phyloP scores from a whole-genome alignment of 1,284 basidiomycete genomes.

The Mycosarcoma maydis region DNA sequence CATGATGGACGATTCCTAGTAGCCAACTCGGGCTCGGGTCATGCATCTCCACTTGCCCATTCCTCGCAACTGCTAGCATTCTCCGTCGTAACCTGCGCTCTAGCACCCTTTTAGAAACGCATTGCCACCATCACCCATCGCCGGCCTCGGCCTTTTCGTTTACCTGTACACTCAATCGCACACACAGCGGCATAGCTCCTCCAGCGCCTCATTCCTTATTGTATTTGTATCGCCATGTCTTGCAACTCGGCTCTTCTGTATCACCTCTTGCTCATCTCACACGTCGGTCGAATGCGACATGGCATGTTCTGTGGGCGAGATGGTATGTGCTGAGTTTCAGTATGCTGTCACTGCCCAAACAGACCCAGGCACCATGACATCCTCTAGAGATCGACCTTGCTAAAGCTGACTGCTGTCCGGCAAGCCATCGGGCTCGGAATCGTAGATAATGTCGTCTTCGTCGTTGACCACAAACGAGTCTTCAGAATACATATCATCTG shows the following conservation, averaged over 20 bases:
- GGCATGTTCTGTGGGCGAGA: too few relatives aligned
- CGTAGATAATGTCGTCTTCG: constrained; percentile 51
- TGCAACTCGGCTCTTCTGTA: background rate
- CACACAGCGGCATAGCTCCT: background rate
- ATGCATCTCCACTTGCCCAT: too few relatives aligned
- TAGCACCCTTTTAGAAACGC: too few relatives aligned
- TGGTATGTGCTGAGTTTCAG: background rate
- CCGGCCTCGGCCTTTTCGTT: too few relatives aligned
- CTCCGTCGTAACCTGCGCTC: too few relatives aligned
- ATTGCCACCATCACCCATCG: too few relatives aligned
- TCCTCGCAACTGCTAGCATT: too few relatives aligned
- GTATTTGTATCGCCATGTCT: constrained; percentile 7
- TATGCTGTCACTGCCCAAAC: too few relatives aligned
- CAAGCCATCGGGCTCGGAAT: constrained; percentile 25
- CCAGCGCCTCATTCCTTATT: background rate
- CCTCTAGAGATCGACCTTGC: background rate
- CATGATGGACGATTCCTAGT: constrained; percentile 84
- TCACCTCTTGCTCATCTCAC: constrained; percentile 2
- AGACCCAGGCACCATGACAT: background rate
- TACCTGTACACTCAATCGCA: too few relatives aligned
- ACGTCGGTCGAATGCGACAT: too few relatives aligned
- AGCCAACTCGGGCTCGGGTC: too few relatives aligned
- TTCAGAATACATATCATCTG: constrained; percentile 53
- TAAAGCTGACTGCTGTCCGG: constrained; percentile 35
- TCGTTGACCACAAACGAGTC: constrained; percentile 61